Conservation (phyloP, 2,329 filamentous ascomycete genomes). For the Trichoderma brevicompactum region DNA sequence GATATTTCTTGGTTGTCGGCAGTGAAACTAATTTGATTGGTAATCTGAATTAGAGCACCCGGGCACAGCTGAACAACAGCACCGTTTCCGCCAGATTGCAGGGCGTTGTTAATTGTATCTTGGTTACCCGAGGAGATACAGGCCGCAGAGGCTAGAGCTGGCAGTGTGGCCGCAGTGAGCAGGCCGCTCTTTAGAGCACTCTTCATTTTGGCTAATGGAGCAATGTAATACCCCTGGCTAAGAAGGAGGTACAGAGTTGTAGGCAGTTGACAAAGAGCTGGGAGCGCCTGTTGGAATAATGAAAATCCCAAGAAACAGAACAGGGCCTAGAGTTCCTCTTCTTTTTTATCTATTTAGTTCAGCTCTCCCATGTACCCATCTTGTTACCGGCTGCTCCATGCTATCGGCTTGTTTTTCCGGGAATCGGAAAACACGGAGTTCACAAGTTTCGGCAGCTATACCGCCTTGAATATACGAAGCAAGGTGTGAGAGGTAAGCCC, state of each 20-base stretch:
- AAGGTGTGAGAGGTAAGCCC: constrained; percentile 3
- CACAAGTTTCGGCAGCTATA: constrained; percentile 14
- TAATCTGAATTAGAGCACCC: constrained; percentile 31
- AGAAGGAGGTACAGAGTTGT: background rate
- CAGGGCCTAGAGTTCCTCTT: background rate
- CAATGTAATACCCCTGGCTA: background rate
- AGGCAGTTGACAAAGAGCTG: background rate
- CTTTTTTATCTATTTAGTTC: constrained; percentile 6
- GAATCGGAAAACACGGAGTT: background rate
- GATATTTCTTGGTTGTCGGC: constrained; percentile 37
- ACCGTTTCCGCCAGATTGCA: constrained; percentile 31
- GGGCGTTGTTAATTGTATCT: constrained; percentile 32
- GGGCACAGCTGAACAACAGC: constrained; percentile 34
- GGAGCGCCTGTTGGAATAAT: background rate
- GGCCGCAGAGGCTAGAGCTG: constrained; percentile 14
- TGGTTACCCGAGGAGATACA: constrained; percentile 35
- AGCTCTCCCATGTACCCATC: background rate
- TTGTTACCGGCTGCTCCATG: background rate
- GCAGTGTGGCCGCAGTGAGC: constrained; percentile 15
- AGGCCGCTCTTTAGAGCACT: constrained; percentile 10
- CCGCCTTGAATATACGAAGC: background rate
- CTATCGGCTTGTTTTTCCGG: background rate
- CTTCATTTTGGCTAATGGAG: constrained; percentile 9
- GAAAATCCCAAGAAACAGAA: constrained; percentile 1
- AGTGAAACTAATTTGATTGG: constrained; percentile 32